These are phyloP conservation scores for Zymoseptoria ardabiliae DNA, from an alignment of 2,329 filamentous ascomycete species.

Conservation along the genomic window DNA sequence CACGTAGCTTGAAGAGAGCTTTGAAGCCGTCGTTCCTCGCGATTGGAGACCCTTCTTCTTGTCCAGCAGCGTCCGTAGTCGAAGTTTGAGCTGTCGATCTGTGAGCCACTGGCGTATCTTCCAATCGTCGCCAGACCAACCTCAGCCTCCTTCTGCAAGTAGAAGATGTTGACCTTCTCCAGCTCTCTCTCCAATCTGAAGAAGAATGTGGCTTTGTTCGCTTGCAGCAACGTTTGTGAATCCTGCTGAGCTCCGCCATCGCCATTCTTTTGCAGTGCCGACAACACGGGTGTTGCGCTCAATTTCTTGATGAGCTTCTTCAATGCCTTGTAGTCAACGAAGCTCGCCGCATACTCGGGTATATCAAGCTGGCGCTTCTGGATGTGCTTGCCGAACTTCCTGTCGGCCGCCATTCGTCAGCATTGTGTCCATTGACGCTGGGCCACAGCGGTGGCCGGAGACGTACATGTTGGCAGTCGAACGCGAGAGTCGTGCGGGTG, in stretches of 20 bases:
- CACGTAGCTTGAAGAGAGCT: constrained; percentile 86
- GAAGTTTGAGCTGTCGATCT: constrained; percentile 68
- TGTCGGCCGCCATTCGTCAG: constrained; percentile 33
- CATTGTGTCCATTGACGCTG: not conserved
- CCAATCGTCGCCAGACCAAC: constrained; percentile 43
- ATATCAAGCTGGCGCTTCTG: constrained; percentile 98
- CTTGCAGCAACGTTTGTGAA: constrained; percentile 82
- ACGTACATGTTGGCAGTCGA: not conserved
- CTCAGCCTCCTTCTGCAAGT: constrained; percentile 96
- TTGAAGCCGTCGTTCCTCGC: constrained; percentile 62
- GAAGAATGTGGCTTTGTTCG: constrained; percentile 98
- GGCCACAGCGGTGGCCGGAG: not conserved
- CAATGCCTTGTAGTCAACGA: constrained; percentile 97
- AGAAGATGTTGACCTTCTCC: constrained; percentile 97
- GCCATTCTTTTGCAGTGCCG: constrained; percentile 59
- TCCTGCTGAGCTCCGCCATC: constrained; percentile 48
- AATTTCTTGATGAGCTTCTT: constrained; percentile 99
- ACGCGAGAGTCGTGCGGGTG: not conserved
- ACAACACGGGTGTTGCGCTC: constrained; percentile 79
- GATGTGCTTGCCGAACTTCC: constrained; percentile 99
- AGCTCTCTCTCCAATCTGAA: constrained; percentile 95
- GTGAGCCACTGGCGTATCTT: constrained; percentile 6
- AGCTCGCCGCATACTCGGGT: constrained; percentile 97
- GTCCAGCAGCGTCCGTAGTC: constrained; percentile 83
- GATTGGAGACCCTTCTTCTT: constrained; percentile 90